These are phyloP conservation scores for Coemansia sp. DNA, from an alignment of 192 early-diverging fungal species.

Conservation along the genomic window DNA sequence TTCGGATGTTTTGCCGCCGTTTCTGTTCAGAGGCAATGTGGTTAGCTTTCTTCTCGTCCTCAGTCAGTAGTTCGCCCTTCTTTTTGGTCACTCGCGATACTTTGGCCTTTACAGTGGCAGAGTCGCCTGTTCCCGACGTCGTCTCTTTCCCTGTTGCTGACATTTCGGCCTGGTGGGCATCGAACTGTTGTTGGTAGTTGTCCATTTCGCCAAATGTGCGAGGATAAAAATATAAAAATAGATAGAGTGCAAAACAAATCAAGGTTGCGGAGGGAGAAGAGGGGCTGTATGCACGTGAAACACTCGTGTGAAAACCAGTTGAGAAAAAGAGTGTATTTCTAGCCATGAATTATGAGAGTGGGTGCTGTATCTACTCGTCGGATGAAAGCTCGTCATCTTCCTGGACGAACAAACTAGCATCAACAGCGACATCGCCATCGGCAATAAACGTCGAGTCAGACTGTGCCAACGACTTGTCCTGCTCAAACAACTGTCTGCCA, in stretches of 20 bases:
- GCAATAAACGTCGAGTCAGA: conserved; percentile 80
- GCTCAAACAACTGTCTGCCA: conserved; percentile 90
- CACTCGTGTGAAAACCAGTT: background rate
- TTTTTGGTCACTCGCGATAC: conserved; percentile 34
- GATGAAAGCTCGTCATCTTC: conserved; percentile 43
- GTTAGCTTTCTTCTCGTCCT: conserved; percentile 91
- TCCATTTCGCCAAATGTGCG: conserved; percentile 2
- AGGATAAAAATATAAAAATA: background rate
- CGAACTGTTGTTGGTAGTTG: background rate
- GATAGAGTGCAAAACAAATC: background rate
- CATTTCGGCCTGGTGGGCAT: background rate
- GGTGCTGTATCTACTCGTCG: conserved; percentile 53
- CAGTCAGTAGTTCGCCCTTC: conserved; percentile 75
- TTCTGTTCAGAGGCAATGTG: conserved; percentile 96
- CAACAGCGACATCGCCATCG: conserved; percentile 87
- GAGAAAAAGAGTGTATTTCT: background rate
- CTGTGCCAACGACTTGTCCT: conserved; percentile 79
- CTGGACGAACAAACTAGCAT: conserved; percentile 71
- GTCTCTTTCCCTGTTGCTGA: background rate
- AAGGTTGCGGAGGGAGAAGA: background rate
- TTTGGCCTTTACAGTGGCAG: background rate
- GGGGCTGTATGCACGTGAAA: conserved; percentile 8
- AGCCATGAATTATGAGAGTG: too few relatives aligned
- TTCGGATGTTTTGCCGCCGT: conserved; percentile 85
- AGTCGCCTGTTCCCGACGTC: background rate